phyloP scores from a whole-genome alignment of 1,139 yeast genomes.

The Taphrina communis region DNA sequence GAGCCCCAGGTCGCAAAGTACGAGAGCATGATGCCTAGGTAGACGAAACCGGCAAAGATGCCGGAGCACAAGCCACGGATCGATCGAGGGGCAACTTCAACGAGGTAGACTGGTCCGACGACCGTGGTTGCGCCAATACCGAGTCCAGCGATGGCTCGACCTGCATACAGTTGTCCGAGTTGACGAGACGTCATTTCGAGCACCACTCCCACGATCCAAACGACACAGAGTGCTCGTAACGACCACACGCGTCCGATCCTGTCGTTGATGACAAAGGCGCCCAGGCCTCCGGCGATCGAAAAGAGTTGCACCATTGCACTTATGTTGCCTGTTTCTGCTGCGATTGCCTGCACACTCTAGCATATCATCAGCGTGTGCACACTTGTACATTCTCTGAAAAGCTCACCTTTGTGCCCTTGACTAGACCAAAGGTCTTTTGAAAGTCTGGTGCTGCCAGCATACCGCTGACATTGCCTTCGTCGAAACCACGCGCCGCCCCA shows the following conservation, averaged over 20 bases:
- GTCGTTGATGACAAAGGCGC: slow-evolving; percentile 62
- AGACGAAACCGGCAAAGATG: slow-evolving; percentile 63
- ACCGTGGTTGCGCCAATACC: slow-evolving; percentile 66
- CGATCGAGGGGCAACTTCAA: slow-evolving; percentile 62
- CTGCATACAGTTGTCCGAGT: slow-evolving; percentile 51
- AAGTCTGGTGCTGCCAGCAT: slow-evolving; percentile 57
- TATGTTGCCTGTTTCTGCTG: slow-evolving; percentile 39
- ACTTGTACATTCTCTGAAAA: not conserved
- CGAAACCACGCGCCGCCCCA: slow-evolving; percentile 68
- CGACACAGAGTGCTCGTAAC: slow-evolving; percentile 57
- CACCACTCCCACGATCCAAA: slow-evolving; percentile 60
- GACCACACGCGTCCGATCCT: slow-evolving; percentile 63
- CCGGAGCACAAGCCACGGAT: slow-evolving; percentile 62
- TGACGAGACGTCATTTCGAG: slow-evolving; percentile 65
- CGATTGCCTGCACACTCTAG: slow-evolving; percentile 18
- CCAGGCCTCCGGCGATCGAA: slow-evolving; percentile 62
- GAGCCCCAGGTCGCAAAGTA: slow-evolving; percentile 59
- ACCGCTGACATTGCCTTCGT: slow-evolving; percentile 64
- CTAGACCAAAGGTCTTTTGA: slow-evolving; percentile 55
- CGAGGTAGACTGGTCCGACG: slow-evolving; percentile 62
- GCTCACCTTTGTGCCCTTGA: slow-evolving; percentile 22
- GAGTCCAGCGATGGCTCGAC: slow-evolving; percentile 62
- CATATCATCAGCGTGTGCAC: not conserved
- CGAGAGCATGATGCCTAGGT: slow-evolving; percentile 61
- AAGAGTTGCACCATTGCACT: slow-evolving; percentile 67